Conservation (phyloP, 768 basidiomycete genomes). For the Mycena latifolia region DNA sequence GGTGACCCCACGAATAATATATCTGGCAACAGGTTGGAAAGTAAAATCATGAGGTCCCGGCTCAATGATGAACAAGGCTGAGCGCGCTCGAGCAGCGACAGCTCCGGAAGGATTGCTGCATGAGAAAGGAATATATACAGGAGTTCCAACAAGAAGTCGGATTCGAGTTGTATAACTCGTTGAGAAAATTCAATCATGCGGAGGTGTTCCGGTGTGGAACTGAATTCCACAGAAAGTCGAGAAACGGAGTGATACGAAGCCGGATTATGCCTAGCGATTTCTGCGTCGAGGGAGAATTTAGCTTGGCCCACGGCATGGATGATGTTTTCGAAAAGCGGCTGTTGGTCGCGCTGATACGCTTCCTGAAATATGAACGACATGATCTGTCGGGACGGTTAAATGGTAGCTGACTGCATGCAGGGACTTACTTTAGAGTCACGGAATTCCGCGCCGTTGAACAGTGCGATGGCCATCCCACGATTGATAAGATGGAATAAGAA, state of each 20-base stretch:
- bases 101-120: conserved; percentile 30
- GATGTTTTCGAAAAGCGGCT: conserved; percentile 33
- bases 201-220: background rate
- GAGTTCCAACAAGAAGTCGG: conserved; percentile 18
- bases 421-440: conserved; percentile 69
- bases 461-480: conserved; percentile 62
- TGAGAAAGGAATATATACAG: conserved; percentile 25
- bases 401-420: background rate
- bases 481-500: conserved; percentile 64
- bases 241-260: background rate
- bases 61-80: conserved; percentile 44
- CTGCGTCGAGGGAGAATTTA: conserved; percentile 16
- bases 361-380: conserved; percentile 69
- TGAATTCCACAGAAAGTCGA: background rate
- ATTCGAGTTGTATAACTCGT: background rate
- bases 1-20: conserved; percentile 47
- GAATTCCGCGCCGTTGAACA: conserved; percentile 68
- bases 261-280: background rate
- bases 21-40: conserved; percentile 50
- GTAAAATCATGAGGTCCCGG: conserved; percentile 42
- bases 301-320: conserved; percentile 18
- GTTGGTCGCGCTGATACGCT: conserved; percentile 21
- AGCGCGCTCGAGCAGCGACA: conserved; percentile 54
- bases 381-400: conserved; percentile 53
- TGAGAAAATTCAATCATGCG: conserved; percentile 16